Evolutionary conservation across 345 rosid genomes (phyloP).

Genomic region (Toxicodendron radicans): DNA sequence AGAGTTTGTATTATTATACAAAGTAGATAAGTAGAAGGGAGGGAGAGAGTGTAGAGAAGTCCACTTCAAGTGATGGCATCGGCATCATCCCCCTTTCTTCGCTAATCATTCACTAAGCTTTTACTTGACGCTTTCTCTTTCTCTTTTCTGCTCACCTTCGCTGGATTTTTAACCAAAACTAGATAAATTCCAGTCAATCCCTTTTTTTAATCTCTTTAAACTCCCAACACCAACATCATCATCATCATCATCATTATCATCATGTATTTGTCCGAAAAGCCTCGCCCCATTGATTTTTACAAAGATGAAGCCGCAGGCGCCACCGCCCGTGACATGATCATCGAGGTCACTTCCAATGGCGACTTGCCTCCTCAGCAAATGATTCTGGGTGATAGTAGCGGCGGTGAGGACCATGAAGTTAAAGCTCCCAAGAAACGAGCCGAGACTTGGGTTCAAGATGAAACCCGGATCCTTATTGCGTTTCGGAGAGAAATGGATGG

Average conservation of each 20-base stretch:
- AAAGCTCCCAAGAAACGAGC: slow-evolving; percentile 96
- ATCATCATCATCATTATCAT: too few species aligned
- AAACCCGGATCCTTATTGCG: slow-evolving; percentile 77
- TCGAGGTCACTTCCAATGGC: slow-evolving; percentile 69
- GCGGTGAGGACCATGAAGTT: slow-evolving; percentile 71
- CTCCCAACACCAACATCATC: too few species aligned
- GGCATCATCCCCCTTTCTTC: slow-evolving; percentile 8
- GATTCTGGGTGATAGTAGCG: slow-evolving; percentile 82
- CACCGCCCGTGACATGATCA: slow-evolving; percentile 67
- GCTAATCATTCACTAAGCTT: slow-evolving; percentile 29
- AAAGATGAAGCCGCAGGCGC: slow-evolving; percentile 51
- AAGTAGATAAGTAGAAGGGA: neutral
- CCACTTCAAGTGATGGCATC: slow-evolving; percentile 4
- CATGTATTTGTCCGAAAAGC: slow-evolving; percentile 89
- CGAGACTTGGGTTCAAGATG: slow-evolving; percentile 99
- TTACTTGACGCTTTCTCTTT: slow-evolving; percentile 32
- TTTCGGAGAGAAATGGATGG: slow-evolving; percentile 86
- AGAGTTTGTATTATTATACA: too few species aligned
- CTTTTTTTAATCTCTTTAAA: neutral
- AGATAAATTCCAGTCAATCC: neutral
- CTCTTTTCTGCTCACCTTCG: neutral
- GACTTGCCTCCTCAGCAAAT: slow-evolving; percentile 63
- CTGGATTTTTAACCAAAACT: neutral
- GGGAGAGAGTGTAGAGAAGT: slow-evolving; percentile 10
- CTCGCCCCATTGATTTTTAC: slow-evolving; percentile 73